Evolutionary conservation across 2,329 filamentous ascomycete species (phyloP).

Genomic region (Aspergillus candidus): DNA sequence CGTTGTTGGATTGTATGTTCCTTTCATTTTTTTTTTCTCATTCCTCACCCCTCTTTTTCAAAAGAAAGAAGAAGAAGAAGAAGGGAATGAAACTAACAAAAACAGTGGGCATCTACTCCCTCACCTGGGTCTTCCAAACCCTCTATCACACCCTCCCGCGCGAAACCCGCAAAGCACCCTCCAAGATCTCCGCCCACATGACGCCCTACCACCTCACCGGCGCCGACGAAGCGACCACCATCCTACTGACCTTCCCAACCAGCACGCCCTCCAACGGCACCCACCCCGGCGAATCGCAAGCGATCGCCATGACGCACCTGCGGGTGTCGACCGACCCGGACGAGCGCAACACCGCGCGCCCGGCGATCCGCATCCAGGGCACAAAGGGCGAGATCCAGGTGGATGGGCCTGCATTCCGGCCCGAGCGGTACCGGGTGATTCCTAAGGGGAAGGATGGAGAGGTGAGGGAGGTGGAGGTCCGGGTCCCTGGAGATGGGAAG

Average conservation of each 20-base stretch:
- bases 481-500: constrained; percentile 57
- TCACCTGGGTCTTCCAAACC: constrained; percentile 88
- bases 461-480: constrained; percentile 32
- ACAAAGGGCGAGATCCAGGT: constrained; percentile 78
- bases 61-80: background rate
- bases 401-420: constrained; percentile 63
- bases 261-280: constrained; percentile 38
- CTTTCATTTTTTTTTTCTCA: background rate
- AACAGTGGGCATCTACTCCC: constrained; percentile 70
- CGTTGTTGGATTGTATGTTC: constrained; percentile 61
- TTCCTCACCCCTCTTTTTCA: background rate
- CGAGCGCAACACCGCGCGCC: constrained; percentile 52
- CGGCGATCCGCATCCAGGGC: constrained; percentile 73
- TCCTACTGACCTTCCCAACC: constrained; percentile 69
- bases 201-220: constrained; percentile 67
- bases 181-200: constrained; percentile 59
- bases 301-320: constrained; percentile 63
- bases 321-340: constrained; percentile 59
- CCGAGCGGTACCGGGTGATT: constrained; percentile 60
- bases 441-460: constrained; percentile 46
- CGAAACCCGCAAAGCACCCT: constrained; percentile 58
- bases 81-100: background rate
- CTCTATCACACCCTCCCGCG: constrained; percentile 72
- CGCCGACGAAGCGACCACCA: constrained; percentile 70
- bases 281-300: constrained; percentile 53